Evolutionary conservation across 225 moss, liverwort and hornwort species (phyloP).

Genomic region (Bryoerythrophyllum caledonicum): DNA sequence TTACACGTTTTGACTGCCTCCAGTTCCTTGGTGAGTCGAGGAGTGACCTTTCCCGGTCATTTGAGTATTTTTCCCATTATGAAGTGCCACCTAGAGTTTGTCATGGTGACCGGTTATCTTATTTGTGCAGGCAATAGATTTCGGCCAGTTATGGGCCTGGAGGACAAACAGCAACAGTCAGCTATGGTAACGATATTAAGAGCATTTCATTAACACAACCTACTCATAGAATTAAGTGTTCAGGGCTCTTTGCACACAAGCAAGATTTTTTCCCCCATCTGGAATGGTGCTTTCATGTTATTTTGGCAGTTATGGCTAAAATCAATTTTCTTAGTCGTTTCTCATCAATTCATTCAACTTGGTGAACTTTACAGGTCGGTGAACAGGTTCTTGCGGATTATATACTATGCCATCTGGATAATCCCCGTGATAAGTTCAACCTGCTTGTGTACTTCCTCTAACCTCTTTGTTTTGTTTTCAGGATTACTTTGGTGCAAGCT

Average conservation of each 20-base stretch:
- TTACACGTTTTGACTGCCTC: constrained; percentile 90
- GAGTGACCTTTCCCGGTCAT: background rate
- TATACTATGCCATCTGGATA: constrained; percentile 79
- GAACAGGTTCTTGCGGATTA: constrained; percentile 88
- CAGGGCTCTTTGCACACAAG: background rate
- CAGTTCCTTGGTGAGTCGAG: constrained; percentile 74
- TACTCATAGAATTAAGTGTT: constrained; percentile 16
- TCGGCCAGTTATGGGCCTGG: constrained; percentile 61
- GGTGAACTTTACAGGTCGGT: constrained; percentile 61
- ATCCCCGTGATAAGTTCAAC: constrained; percentile 84
- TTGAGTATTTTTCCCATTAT: constrained; percentile 8
- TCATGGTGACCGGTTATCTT: background rate
- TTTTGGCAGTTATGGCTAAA: background rate
- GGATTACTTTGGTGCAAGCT: background rate
- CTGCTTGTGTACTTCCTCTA: constrained; percentile 67
- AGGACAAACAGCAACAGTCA: constrained; percentile 50
- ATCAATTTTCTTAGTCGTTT: background rate
- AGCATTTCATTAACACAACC: background rate
- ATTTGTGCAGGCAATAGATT: constrained; percentile 54
- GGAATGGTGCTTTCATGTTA: background rate
- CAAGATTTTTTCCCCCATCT: too few relatives aligned
- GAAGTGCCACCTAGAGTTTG: constrained; percentile 1
- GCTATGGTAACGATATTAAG: constrained; percentile 37
- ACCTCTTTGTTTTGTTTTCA: constrained; percentile 17
- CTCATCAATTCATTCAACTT: constrained; percentile 16